Percentiles rank a stretch among this genome's conserved stretches.
phyloP scores from a whole-genome alignment of 768 basidiomycete species.

The Mycena crocata region DNA sequence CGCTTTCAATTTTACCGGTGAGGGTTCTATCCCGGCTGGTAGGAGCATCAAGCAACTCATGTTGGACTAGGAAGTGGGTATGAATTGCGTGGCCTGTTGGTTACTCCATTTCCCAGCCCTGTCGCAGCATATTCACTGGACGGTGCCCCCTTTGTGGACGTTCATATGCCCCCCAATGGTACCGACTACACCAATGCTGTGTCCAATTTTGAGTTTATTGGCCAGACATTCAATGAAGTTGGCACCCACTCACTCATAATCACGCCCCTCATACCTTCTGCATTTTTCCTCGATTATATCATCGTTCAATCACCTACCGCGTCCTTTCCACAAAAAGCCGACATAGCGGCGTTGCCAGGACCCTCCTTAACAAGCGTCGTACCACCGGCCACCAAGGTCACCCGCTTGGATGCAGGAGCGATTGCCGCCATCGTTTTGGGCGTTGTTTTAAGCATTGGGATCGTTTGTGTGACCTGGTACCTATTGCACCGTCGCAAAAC shows the following conservation, averaged over 20 bases:
- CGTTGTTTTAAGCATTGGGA: not conserved
- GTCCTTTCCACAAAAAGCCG: not conserved
- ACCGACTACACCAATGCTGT: not conserved
- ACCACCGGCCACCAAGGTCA: not conserved
- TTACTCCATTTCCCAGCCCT: not conserved
- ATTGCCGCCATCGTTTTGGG: not conserved
- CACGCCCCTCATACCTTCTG: slow-evolving; percentile 1
- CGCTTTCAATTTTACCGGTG: slow-evolving; percentile 13
- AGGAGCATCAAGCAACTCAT: not conserved
- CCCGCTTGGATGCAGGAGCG: not conserved
- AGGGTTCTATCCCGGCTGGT: not conserved
- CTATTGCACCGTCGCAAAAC: not conserved
- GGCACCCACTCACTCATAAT: slow-evolving; percentile 15
- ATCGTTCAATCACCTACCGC: slow-evolving; percentile 1
- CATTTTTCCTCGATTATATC: slow-evolving; percentile 17
- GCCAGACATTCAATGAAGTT: slow-evolving; percentile 1
- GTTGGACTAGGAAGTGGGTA: not conserved
- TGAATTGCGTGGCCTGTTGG: slow-evolving; percentile 10
- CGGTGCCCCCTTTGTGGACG: not conserved
- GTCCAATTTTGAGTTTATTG: slow-evolving; percentile 11
- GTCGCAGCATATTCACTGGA: slow-evolving; percentile 2
- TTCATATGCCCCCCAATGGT: slow-evolving; percentile 6
- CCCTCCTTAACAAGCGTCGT: not conserved
- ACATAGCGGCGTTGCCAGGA: not conserved
- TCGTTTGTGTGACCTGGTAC: not conserved